Evolutionary conservation across 495 filamentous ascomycete genomes (phyloP).

Genomic region (Daldinia loculata): DNA sequence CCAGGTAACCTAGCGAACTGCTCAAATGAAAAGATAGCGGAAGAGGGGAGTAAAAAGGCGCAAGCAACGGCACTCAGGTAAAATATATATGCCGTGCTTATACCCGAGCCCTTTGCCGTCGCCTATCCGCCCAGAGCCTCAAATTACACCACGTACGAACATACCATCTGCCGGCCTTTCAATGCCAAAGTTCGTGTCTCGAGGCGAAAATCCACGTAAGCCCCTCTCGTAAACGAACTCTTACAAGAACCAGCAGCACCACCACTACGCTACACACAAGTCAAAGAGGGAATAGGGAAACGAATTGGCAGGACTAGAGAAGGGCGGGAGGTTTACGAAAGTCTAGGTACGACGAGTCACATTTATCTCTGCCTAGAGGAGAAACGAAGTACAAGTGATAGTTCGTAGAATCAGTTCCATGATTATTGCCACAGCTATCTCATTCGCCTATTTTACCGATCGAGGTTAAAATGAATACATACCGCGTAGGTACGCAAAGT

Average conservation of each 20-base stretch:
- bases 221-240: neutral
- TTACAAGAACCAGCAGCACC: neutral
- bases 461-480: slow-evolving; percentile 11
- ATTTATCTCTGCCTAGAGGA: neutral
- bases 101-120: neutral
- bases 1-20: neutral
- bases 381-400: slow-evolving; percentile 7
- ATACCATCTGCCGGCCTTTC: neutral
- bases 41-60: neutral
- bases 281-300: neutral
- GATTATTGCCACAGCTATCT: slow-evolving; percentile 25
- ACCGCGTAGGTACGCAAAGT: slow-evolving; percentile 9
- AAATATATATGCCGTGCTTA: neutral
- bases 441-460: slow-evolving; percentile 15
- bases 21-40: neutral
- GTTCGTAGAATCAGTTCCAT: slow-evolving; percentile 12
- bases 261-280: neutral
- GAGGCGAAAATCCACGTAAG: neutral
- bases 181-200: neutral
- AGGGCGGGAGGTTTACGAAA: neutral
- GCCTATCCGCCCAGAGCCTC: neutral
- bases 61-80: neutral
- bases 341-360: neutral
- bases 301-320: neutral
- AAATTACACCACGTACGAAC: neutral